phyloP scores from a whole-genome alignment of 768 basidiomycete genomes.

The Mycena floridula region DNA sequence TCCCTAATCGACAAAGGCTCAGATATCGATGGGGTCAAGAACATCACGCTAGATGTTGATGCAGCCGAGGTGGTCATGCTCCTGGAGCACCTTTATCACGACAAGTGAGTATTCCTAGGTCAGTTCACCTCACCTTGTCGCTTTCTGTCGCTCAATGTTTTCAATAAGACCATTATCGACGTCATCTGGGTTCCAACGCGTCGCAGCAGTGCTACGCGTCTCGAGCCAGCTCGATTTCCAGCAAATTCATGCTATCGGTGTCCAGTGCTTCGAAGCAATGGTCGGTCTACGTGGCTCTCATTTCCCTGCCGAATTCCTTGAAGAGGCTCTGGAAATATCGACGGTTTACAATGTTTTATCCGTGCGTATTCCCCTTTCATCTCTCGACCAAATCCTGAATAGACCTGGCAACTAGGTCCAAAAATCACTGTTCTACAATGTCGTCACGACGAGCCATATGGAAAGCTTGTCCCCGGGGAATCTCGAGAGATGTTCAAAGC shows the following conservation, averaged over 20 bases:
- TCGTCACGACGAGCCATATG: constrained; percentile 50
- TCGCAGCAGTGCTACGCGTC: constrained; percentile 52
- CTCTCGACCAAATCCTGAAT: background rate
- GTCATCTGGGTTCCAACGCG: constrained; percentile 36
- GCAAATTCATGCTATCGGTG: constrained; percentile 38
- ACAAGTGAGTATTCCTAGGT: constrained; percentile 41
- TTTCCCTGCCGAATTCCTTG: constrained; percentile 34
- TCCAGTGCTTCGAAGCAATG: constrained; percentile 25
- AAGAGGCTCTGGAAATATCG: constrained; percentile 50
- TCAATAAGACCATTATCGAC: constrained; percentile 39
- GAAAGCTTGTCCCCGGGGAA: constrained; percentile 21
- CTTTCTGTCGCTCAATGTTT: constrained; percentile 5
- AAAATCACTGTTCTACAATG: constrained; percentile 59
- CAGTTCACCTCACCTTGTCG: constrained; percentile 6
- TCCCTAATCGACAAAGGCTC: constrained; percentile 3
- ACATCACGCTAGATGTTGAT: constrained; percentile 5
- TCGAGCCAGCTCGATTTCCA: constrained; percentile 59
- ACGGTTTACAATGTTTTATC: constrained; percentile 37
- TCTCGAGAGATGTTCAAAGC: constrained; percentile 34
- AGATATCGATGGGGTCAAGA: background rate
- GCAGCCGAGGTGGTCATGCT: constrained; percentile 46
- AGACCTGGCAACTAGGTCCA: constrained; percentile 33
- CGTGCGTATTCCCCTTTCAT: constrained; percentile 30
- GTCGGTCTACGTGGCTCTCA: background rate
- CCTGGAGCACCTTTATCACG: constrained; percentile 63